Conservation (phyloP, 1,139 yeast species). For the Lodderomyces parapsilosis region DNA sequence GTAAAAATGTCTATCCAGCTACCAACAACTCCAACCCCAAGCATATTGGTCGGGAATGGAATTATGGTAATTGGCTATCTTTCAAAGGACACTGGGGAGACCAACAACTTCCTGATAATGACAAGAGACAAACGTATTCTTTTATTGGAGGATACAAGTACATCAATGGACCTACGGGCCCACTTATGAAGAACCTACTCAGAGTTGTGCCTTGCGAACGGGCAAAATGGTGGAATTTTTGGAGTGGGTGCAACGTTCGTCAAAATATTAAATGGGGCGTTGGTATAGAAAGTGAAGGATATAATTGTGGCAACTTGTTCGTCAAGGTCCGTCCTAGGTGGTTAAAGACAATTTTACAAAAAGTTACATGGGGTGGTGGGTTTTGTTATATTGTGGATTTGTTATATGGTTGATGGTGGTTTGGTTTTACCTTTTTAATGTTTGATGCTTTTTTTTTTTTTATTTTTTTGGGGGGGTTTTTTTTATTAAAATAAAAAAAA, state of each 20-base stretch:
- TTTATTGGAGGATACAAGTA: slow-evolving; percentile 85
- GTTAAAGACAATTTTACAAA: slow-evolving; percentile 47
- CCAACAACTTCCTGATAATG: slow-evolving; percentile 59
- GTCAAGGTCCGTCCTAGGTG: slow-evolving; percentile 49
- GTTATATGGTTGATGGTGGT: slow-evolving; percentile 8
- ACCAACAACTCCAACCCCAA: slow-evolving; percentile 38
- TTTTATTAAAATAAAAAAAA: neutral
- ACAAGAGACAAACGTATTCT: slow-evolving; percentile 76
- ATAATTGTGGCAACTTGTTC: slow-evolving; percentile 62
- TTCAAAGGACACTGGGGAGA: slow-evolving; percentile 95
- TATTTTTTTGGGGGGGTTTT: neutral
- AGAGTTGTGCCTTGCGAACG: slow-evolving; percentile 77
- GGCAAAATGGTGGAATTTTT: slow-evolving; percentile 80
- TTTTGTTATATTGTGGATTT: slow-evolving; percentile 61
- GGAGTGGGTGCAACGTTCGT: slow-evolving; percentile 78
- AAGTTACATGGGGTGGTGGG: slow-evolving; percentile 70
- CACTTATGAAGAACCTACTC: slow-evolving; percentile 70
- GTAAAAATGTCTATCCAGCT: slow-evolving; percentile 40
- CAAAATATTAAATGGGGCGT: slow-evolving; percentile 75
- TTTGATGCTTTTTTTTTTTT: neutral
- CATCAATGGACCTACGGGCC: slow-evolving; percentile 92
- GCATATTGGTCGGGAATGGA: slow-evolving; percentile 54
- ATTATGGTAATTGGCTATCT: slow-evolving; percentile 75
- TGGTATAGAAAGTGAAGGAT: slow-evolving; percentile 85
- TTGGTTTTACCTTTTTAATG: neutral